Evolutionary conservation across 2,329 filamentous ascomycete species (phyloP).

Genomic region (Rosellinia necatrix): DNA sequence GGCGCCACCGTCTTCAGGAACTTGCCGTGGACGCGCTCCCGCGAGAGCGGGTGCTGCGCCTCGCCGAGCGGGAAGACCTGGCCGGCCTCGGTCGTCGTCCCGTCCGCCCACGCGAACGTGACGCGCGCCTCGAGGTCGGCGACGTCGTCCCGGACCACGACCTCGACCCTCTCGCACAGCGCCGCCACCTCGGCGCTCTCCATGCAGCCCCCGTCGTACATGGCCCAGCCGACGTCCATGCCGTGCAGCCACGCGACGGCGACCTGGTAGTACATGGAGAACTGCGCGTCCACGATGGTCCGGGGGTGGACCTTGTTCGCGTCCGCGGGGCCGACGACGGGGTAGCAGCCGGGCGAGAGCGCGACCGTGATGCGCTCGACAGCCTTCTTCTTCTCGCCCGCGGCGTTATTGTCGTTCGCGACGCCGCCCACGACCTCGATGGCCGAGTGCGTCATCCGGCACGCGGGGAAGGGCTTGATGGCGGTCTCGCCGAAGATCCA

Average conservation of each 20-base stretch:
- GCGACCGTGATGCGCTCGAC: slow-evolving; percentile 29
- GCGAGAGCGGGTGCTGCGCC: slow-evolving; percentile 30
- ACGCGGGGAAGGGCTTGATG: slow-evolving; percentile 36
- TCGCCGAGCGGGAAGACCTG: slow-evolving; percentile 32
- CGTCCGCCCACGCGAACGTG: slow-evolving; percentile 24
- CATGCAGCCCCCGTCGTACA: too few relatives aligned
- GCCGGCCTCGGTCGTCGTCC: slow-evolving; percentile 21
- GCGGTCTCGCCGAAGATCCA: slow-evolving; percentile 34
- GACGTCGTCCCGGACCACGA: slow-evolving; percentile 22
- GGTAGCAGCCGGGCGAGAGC: slow-evolving; percentile 30
- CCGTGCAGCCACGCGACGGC: slow-evolving; percentile 35
- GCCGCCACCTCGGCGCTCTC: too few relatives aligned
- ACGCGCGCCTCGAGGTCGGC: slow-evolving; percentile 26
- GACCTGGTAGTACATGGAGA: slow-evolving; percentile 40
- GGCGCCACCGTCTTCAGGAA: too few relatives aligned
- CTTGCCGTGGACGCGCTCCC: slow-evolving; percentile 31
- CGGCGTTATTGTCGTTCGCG: slow-evolving; percentile 11
- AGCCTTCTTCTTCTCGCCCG: too few relatives aligned
- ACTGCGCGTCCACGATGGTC: slow-evolving; percentile 38
- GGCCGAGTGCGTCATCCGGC: slow-evolving; percentile 38
- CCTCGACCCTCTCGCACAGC: slow-evolving; percentile 31
- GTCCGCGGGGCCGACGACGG: slow-evolving; percentile 30
- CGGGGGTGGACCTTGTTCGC: slow-evolving; percentile 36
- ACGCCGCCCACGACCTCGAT: slow-evolving; percentile 35
- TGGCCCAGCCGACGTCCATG: too few relatives aligned